These are phyloP conservation scores for Trypanosoma lewisi DNA, from an alignment of 208 protist genomes.

Conservation along the genomic window DNA sequence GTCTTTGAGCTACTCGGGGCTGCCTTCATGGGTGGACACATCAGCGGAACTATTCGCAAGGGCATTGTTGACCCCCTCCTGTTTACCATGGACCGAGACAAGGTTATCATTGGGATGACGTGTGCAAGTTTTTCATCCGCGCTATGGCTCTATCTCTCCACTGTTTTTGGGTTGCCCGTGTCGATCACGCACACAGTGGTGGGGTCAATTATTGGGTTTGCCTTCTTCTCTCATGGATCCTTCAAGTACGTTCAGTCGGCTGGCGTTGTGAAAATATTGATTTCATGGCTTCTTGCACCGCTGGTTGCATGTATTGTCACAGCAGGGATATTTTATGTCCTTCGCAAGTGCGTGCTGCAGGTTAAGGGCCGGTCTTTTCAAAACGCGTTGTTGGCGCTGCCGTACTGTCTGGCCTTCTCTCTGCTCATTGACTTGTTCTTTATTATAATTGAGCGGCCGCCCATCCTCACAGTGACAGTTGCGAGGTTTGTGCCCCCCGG, in stretches of 20 bases:
- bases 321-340: conserved; percentile 49
- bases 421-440: conserved; percentile 71
- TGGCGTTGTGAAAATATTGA: conserved; percentile 59
- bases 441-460: conserved; percentile 71
- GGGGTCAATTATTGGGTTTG: conserved; percentile 76
- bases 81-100: conserved; percentile 61
- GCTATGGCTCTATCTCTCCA: conserved; percentile 79
- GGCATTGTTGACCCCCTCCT: conserved; percentile 69
- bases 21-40: conserved; percentile 80
- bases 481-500: conserved; percentile 44
- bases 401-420: conserved; percentile 66
- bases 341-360: conserved; percentile 62
- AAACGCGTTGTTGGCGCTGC: conserved; percentile 51
- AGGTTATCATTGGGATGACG: conserved; percentile 77
- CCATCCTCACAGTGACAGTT: conserved; percentile 61
- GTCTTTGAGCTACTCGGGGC: conserved; percentile 81
- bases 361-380: conserved; percentile 62
- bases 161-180: conserved; percentile 75
- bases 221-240: conserved; percentile 48
- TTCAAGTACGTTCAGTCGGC: conserved; percentile 50
- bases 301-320: conserved; percentile 56
- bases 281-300: conserved; percentile 75
- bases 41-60: conserved; percentile 70
- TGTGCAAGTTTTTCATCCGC: conserved; percentile 65
- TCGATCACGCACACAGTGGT: conserved; percentile 86